Base-by-base conservation (phyloP, 148 eudicot genomes). In the Dianthus caryophyllus region DNA sequence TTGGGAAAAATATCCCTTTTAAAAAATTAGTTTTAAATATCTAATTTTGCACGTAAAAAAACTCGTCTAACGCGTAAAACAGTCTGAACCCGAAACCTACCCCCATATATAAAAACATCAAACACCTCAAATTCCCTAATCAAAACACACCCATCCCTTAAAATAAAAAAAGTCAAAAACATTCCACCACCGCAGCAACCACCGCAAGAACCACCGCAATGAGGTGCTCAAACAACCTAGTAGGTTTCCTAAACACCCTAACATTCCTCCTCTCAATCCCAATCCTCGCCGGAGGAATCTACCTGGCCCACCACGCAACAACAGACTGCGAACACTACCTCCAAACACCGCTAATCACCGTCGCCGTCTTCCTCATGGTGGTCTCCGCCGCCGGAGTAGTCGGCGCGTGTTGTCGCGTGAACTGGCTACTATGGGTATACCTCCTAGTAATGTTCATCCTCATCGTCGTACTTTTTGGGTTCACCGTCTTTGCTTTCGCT, bases 401-500 rank as follows among this genome's bases (percentile, higher is more conserved):
- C 43, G 99, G 97, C 47, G 81, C 96, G 0, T 94, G 90, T 68
- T 90, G 90, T 44, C 75, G 88, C 29, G 93, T 86, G 0, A 79
- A 89, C 18, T 94, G 90, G 93, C 80, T 90, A 0, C 76, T 94
- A 0, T 94, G 99, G 99, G 30, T 86, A 1, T 94, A 94, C 66
- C 80, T 94, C 0, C 33, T 90, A 8, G 86, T 88, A 2, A 90
- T 94, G 97, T 94, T 94, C 44, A 8, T 90, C 5, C 82, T 94
- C 39, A 90, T 94, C 15, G 16, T 84, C 0, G 22, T 84, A 0
- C 72, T 94, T 17, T 76, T 84, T 27, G 77, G 83, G 44, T 94
- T 90, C 78, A 90, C 97, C 5, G 76, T 94, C 24, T 90, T 94
- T 39, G 90, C 96, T 0, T 90, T 94, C 31, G 99, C 80, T 4